Evolutionary conservation across 73 alveolate species (phyloP), one percentile per base, ranked within the genome.

Genomic region (Stentor coeruleus): DNA sequence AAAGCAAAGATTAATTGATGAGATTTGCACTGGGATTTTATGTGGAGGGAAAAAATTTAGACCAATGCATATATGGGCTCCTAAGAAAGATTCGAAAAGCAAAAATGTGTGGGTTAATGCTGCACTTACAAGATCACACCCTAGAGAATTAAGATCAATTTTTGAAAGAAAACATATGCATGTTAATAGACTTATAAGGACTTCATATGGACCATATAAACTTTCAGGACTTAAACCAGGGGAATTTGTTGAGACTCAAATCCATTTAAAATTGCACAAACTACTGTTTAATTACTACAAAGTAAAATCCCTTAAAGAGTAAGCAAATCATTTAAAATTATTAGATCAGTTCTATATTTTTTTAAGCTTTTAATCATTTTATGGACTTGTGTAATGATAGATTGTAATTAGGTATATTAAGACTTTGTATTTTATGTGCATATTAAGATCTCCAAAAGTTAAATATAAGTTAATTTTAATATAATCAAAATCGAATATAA

Each of bases 101-200:
- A 86, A 95, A 20, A 93, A 93, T 74, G 89, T 95, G 15, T 93
- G 98, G 98, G 83, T 93, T 3, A 86, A 79, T 35, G 88, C 93
- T 90, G 90, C 89, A 59, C 86, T 93, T 15, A 85, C 77, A 28
- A 76, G 81, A 79, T 95, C 97, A 2, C 88, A 86, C 60, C 91
- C 90, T 76, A 93, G 95, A 73, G 98, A 93, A 82, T 88, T 93
- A 58, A 93, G 98, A 76, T 85, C 91, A 76, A 95, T 91, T 0
- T 91, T 93, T 96, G 39, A 90, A 59, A 93, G 89, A 82, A 85
- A 91, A 40, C 79, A 87, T 36, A 74, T 93, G 72, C 85, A 96
- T 85, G 98, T 93, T 2, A 93, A 92, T 82, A 86, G 98, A 72
- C 83, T 93, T 3, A 74, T 84, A 3, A 85, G 98, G 81, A 28